These are phyloP conservation scores for Cucurbita ficifolia DNA, from an alignment of 306 rosid genomes.

Conservation along the genomic window DNA sequence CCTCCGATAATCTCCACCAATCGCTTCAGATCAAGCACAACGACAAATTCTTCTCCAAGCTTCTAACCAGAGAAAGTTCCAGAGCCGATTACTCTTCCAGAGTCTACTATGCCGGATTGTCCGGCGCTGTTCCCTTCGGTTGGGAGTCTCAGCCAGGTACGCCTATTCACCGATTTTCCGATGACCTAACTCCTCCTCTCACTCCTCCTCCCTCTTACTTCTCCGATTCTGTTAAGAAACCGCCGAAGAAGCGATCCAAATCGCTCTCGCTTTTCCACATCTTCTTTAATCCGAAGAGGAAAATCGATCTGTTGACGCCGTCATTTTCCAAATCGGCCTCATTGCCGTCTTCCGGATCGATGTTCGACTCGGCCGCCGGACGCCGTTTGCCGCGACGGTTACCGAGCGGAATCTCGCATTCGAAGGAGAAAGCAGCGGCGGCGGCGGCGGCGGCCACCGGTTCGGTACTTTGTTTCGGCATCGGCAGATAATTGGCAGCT, in stretches of 20 bases:
- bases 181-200: slow-evolving; percentile 49
- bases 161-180: slow-evolving; percentile 44
- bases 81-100: slow-evolving; percentile 46
- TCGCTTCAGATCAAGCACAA: slow-evolving; percentile 38
- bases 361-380: not conserved
- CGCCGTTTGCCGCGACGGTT: not conserved
- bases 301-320: not conserved
- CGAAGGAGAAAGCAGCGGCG: not conserved
- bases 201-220: slow-evolving; percentile 85
- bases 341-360: not conserved
- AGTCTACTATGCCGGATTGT: slow-evolving; percentile 29
- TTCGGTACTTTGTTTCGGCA: not conserved
- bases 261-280: slow-evolving; percentile 5
- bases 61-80: slow-evolving; percentile 55
- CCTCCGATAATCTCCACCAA: slow-evolving; percentile 22
- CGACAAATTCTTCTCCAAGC: slow-evolving; percentile 48
- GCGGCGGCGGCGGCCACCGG: not conserved
- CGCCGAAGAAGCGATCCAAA: slow-evolving; percentile 25
- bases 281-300: not conserved
- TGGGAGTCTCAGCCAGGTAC: slow-evolving; percentile 98
- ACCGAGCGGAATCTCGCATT: not conserved
- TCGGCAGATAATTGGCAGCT: not conserved
- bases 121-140: slow-evolving; percentile 48
- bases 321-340: not conserved
- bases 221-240: not conserved